Evolutionary conservation across 345 rosid species (phyloP).

Genomic region (Viola odorata): DNA sequence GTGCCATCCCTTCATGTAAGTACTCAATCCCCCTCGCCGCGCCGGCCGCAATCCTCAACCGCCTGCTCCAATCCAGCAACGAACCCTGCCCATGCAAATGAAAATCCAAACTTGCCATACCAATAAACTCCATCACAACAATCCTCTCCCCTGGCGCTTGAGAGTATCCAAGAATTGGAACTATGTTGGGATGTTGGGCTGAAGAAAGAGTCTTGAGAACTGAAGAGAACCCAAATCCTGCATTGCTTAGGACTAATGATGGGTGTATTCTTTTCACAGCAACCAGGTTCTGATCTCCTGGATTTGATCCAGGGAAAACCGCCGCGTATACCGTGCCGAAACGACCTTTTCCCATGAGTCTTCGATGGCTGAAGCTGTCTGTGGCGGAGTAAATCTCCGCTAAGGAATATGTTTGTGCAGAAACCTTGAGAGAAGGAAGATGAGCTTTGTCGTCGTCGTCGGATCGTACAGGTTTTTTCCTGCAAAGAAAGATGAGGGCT

Average conservation of each 20-base stretch:
- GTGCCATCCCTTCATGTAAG: conserved; percentile 47
- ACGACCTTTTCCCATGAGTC: conserved; percentile 57
- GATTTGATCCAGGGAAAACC: conserved; percentile 15
- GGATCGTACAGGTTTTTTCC: conserved; percentile 47
- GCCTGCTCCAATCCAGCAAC: conserved; percentile 52
- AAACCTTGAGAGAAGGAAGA: conserved; percentile 28
- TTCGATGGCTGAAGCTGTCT: conserved; percentile 50
- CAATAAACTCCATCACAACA: conserved; percentile 47
- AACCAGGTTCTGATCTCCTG: conserved; percentile 29
- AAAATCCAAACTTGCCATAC: conserved; percentile 41
- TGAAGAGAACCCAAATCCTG: conserved; percentile 57
- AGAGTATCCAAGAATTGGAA: conserved; percentile 55
- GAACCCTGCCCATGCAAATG: conserved; percentile 50
- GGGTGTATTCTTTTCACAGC: conserved; percentile 78
- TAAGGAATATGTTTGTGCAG: conserved; percentile 36
- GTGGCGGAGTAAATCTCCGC: conserved; percentile 71
- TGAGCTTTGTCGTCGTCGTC: conserved; percentile 19
- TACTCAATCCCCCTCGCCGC: conserved; percentile 69
- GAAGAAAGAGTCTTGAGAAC: conserved; percentile 55
- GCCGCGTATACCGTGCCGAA: conserved; percentile 70
- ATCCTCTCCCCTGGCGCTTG: conserved; percentile 92
- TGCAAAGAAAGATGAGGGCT: conserved; percentile 43
- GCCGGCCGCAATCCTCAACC: conserved; percentile 59
- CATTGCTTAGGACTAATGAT: conserved; percentile 58
- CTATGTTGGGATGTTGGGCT: conserved; percentile 60